Evolutionary conservation across 345 rosid species (phyloP).

Genomic region (Triadica sebifera): DNA sequence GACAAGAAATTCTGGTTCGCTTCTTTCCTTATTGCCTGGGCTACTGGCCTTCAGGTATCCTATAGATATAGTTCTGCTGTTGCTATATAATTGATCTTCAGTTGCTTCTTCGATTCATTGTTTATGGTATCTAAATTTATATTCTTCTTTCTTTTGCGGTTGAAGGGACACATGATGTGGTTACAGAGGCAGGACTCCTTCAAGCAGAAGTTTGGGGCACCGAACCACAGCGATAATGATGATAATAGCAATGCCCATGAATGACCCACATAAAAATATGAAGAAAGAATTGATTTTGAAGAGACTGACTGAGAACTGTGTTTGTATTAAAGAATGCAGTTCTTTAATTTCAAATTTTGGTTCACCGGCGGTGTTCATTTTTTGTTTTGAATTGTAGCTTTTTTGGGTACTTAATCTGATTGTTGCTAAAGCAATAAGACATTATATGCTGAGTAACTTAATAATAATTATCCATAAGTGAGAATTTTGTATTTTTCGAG

Average conservation of each 20-base stretch:
- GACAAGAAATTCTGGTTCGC: constrained; percentile 89
- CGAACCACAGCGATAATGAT: neutral
- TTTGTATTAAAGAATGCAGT: neutral
- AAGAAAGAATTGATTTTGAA: neutral
- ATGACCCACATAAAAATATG: neutral
- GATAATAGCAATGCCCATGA: constrained; percentile 1
- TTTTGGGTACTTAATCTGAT: neutral
- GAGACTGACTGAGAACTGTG: neutral
- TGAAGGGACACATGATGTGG: constrained; percentile 94
- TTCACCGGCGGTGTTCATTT: neutral
- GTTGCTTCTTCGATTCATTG: neutral
- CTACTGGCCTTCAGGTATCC: constrained; percentile 86
- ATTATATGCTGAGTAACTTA: neutral
- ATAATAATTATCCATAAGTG: neutral
- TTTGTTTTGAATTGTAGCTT: neutral
- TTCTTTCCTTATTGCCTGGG: constrained; percentile 76
- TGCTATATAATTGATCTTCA: neutral
- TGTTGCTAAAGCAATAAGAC: neutral
- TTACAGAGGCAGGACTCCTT: constrained; percentile 80
- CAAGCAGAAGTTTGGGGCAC: constrained; percentile 57
- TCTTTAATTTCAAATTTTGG: constrained; percentile 2
- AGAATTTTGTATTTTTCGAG: neutral
- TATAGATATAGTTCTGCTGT: neutral
- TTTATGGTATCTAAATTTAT: neutral
- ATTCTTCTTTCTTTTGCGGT: neutral